phyloP scores from a whole-genome alignment of 2,329 filamentous ascomycete genomes.

The Kalaharituber pfeilii region DNA sequence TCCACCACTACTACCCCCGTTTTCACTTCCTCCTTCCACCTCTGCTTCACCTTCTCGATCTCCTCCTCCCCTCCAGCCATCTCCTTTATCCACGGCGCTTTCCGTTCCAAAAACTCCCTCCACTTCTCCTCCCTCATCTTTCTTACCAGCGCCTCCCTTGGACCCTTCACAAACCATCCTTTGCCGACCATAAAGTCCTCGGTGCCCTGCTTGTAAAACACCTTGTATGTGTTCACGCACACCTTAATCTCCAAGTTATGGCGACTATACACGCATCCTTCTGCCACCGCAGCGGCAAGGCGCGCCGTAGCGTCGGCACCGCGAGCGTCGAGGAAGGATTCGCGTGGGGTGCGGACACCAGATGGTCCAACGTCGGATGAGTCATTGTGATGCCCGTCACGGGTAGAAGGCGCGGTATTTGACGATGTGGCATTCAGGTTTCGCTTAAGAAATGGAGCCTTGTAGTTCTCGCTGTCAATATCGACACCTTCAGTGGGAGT shows the following conservation, averaged over 20 bases:
- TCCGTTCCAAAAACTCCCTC: background rate
- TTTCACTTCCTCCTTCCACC: background rate
- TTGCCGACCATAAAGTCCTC: conserved; percentile 35
- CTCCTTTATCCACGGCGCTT: conserved; percentile 5
- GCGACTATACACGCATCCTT: background rate
- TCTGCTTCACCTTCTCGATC: conserved; percentile 8
- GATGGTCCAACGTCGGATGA: background rate
- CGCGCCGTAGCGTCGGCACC: background rate
- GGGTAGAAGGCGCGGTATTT: conserved; percentile 18
- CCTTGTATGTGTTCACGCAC: conserved; percentile 60
- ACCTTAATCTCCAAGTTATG: conserved; percentile 50
- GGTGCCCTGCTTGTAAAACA: conserved; percentile 55
- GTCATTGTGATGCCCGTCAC: background rate
- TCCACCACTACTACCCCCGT: conserved; percentile 11
- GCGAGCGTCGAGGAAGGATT: conserved; percentile 20
- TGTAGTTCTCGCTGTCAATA: conserved; percentile 38
- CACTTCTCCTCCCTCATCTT: background rate
- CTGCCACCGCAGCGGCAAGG: background rate
- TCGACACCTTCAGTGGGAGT: conserved; percentile 71
- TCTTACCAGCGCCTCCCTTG: background rate
- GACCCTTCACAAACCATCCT: background rate
- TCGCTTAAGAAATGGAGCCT: conserved; percentile 51
- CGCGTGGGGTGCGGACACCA: conserved; percentile 34
- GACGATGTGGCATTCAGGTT: conserved; percentile 41
- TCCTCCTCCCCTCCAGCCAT: conserved; percentile 12